Base-by-base conservation (phyloP, 768 basidiomycete species). In the Lyophyllum atratum region DNA sequence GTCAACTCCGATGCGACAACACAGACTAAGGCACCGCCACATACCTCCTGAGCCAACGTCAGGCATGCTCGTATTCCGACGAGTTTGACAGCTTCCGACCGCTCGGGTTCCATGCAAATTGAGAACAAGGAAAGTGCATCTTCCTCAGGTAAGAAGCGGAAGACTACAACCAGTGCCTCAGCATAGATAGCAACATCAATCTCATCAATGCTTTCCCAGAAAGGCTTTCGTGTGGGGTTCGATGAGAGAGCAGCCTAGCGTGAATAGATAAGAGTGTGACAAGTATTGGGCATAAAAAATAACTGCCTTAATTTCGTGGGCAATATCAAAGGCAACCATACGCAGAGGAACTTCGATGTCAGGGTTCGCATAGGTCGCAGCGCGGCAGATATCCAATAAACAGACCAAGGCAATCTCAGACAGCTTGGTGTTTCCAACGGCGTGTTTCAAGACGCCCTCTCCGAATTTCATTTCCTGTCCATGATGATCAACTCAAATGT, bases 41-140 rank as follows among this genome's bases (percentile, higher is more conserved):
- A 55, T 64, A 86, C 89, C 76, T 95, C 92, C 51, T 84, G 78
- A 7, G 80, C 74, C 29, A 93, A 67, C 0, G 85, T 89, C 39
- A 90, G 70, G 62, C 82, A 86, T 2, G 93, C 90, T 59, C 87
- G 85, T 52, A 94, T 77, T 2, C 81, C 93, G 56, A 84, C 84
- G 11, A 88, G 83, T 75, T 94, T 94, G 62, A 92, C 84, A 1
- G 88, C 87, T 24, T 93, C 90, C 1, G 90, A 88, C 28, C 89
- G 82, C 63, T 92, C 89, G 9, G 92, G 84, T 54, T 89, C 85
- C 40, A 93, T 67, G 59, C 91, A 90, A 14, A 76, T 75, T 21
- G 74, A 64, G 66, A 94, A 90, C 6, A 93, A 65, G 0, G 77
- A 76, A 7, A 86, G 46, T 2, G 84, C 78, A 37, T 91, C 87